Percentiles rank a stretch among this genome's conserved stretches.
phyloP scores from a whole-genome alignment of 176 grass and related monocot genomes.

The Aegilops tauschii region DNA sequence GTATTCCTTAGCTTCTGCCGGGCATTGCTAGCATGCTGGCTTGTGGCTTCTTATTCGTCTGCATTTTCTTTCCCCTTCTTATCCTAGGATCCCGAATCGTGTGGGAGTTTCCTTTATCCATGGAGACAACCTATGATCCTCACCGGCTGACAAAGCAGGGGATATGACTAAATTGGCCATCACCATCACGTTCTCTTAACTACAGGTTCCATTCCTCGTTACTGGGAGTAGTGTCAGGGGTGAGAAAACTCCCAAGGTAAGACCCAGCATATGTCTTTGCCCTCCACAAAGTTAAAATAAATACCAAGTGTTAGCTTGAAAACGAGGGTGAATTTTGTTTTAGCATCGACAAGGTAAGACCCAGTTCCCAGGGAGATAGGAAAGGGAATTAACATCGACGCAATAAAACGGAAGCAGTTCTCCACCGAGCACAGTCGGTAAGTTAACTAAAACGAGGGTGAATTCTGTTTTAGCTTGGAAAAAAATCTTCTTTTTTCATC shows the following conservation, averaged over 20 bases:
- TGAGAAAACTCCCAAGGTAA: background rate
- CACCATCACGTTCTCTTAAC: background rate
- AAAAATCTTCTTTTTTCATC: background rate
- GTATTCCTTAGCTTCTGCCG: background rate
- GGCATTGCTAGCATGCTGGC: background rate
- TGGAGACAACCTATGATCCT: background rate
- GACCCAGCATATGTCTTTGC: background rate
- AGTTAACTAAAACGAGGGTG: background rate
- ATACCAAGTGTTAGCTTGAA: background rate
- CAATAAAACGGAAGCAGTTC: background rate
- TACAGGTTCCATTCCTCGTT: background rate
- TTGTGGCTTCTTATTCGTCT: background rate
- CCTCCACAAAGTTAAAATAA: background rate
- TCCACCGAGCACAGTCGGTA: background rate
- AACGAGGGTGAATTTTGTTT: too few relatives aligned
- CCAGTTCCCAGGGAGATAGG: background rate
- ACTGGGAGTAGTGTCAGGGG: background rate
- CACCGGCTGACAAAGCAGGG: background rate
- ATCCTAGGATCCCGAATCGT: background rate
- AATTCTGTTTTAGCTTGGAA: background rate
- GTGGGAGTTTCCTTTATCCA: background rate
- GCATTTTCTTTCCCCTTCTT: background rate
- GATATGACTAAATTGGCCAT: too few relatives aligned
- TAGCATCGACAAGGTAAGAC: too few relatives aligned
- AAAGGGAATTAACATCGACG: too few relatives aligned